Evolutionary conservation across 1,139 yeast species (phyloP).

Genomic region (Kazachstania sp.): DNA sequence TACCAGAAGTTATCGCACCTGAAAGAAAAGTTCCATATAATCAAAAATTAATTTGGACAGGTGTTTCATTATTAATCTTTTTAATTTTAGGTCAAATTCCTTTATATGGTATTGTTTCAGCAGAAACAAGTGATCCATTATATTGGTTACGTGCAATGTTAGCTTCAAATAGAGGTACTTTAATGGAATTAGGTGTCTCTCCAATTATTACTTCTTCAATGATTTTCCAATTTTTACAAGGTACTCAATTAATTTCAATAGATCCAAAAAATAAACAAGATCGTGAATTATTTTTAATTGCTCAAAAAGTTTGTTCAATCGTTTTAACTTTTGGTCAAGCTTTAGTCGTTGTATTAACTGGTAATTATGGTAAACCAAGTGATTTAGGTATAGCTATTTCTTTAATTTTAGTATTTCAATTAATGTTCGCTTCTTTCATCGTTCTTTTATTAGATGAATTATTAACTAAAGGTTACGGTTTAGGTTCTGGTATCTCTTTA

Average conservation of each 20-base stretch:
- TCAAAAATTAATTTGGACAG: constrained; percentile 96
- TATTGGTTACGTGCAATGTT: constrained; percentile 98
- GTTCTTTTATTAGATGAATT: constrained; percentile 89
- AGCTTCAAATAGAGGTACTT: constrained; percentile 94
- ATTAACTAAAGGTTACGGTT: constrained; percentile 94
- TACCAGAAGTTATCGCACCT: constrained; percentile 95
- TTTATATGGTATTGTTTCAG: constrained; percentile 86
- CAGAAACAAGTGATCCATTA: constrained; percentile 88
- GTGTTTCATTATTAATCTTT: constrained; percentile 85
- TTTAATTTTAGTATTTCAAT: constrained; percentile 76
- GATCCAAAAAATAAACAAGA: constrained; percentile 82
- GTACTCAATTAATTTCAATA: constrained; percentile 81
- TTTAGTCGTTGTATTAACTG: constrained; percentile 90
- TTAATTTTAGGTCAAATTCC: constrained; percentile 97
- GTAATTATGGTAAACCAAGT: constrained; percentile 91
- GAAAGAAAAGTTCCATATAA: constrained; percentile 90
- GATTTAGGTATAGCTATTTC: constrained; percentile 91
- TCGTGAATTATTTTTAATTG: constrained; percentile 84
- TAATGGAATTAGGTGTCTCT: constrained; percentile 88
- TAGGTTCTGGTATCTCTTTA: constrained; percentile 91
- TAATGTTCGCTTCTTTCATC: constrained; percentile 89
- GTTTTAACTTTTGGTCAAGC: constrained; percentile 92
- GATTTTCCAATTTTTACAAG: constrained; percentile 95
- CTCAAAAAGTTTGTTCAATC: constrained; percentile 90
- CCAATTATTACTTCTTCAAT: constrained; percentile 86